These are phyloP conservation scores for Zangia roseola DNA, from an alignment of 768 basidiomycete genomes.

Conservation along the genomic window DNA sequence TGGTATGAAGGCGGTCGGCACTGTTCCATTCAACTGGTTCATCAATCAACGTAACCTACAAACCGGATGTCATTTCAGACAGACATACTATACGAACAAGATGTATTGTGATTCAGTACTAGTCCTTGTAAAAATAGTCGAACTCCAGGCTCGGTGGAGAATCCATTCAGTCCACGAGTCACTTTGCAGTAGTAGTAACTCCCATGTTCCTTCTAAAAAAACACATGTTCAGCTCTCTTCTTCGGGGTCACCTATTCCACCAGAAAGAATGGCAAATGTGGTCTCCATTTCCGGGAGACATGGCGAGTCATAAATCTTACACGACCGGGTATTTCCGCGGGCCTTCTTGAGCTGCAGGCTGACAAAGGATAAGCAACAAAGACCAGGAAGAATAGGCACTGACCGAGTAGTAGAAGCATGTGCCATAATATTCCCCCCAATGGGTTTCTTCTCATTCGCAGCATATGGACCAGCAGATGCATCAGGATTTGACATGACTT, in stretches of 20 bases:
- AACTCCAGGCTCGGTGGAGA: background rate
- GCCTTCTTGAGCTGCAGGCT: conserved; percentile 92
- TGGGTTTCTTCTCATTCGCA: conserved; percentile 94
- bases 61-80: background rate
- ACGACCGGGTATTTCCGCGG: conserved; percentile 87
- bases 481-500: conserved; percentile 99
- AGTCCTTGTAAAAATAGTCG: background rate
- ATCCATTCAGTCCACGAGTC: conserved; percentile 7
- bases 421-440: conserved; percentile 98
- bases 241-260: conserved; percentile 93
- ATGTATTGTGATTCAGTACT: background rate
- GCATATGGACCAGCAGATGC: conserved; percentile 87
- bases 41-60: conserved; percentile 19
- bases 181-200: conserved; percentile 7
- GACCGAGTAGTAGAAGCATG: conserved; percentile 97
- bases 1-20: conserved; percentile 46
- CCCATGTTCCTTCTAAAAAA: background rate
- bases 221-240: conserved; percentile 58
- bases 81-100: background rate
- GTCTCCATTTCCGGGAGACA: conserved; percentile 96
- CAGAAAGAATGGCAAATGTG: conserved; percentile 87
- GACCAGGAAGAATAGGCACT: conserved; percentile 11
- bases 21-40: conserved; percentile 54
- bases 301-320: conserved; percentile 97
- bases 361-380: conserved; percentile 7